Base-by-base conservation (phyloP, 2,329 filamentous ascomycete species). In the Calonectria montana region DNA sequence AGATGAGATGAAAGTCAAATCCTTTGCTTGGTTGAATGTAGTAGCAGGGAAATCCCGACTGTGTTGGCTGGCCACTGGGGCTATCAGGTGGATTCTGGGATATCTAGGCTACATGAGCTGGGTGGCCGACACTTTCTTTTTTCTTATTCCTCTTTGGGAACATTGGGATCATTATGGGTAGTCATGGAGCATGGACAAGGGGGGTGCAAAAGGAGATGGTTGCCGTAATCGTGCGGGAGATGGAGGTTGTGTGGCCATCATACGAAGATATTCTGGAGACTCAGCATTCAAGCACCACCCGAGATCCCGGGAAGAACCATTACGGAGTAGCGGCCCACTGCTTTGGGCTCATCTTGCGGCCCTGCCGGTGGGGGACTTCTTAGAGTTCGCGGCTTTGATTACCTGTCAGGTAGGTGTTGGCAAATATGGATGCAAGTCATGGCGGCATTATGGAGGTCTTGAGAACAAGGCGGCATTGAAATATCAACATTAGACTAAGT, bases 1-100 rank as follows among this genome's bases (percentile, higher is more conserved):
- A 66, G 68, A 67, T 67, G 69, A 43, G 69, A 71, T 21, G 47
- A 45, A 67, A 59, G 29, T 16, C 35, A 55, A 67, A 39, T 64
- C 12, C 18, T 45, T 21, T 39, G 47, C 39, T 47, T 48, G 57
- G 64, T 63, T 67, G 45, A 23, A 67, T 8, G 47, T 31, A 35
- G 48, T 67, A 21, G 18, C 69, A 71, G 57, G 69, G 64, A 71
- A 55, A 43, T 41, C 63, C 64, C 55, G 29, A 64, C 47, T 64
- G 23, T 3, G 41, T 29, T 12, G 39, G 29, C 35, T 66, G 43
- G 13, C 47, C 31, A 67, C n/a, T 18, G 61, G 39, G 41, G 57
- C 18, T 45, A 29, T 25, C 5, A 50, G 16, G 47, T 39, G 62
- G 64, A 67, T 71, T 55, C 64, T 64, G 64, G 55, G 64, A 65